Percentiles rank a stretch among this genome's conserved stretches.
Conservation (phyloP, 805 yeast genomes). For the Candida koratica region DNA sequence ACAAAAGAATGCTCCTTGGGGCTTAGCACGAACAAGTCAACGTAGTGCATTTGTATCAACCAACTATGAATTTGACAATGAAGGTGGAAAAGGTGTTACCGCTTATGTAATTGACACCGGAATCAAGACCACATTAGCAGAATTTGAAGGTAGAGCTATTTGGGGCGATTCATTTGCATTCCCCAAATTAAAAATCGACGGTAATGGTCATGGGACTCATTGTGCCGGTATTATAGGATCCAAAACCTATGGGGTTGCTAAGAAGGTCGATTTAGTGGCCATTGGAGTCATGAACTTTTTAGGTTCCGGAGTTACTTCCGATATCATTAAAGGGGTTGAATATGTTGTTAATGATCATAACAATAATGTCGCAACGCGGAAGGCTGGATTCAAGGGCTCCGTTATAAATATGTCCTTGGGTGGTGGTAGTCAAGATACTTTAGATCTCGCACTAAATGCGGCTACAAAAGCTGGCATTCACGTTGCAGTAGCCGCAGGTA, state of each 20-base stretch:
- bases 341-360: slow-evolving; percentile 37
- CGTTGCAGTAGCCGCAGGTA: slow-evolving; percentile 63
- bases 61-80: slow-evolving; percentile 33
- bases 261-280: slow-evolving; percentile 43
- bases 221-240: slow-evolving; percentile 90
- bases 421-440: slow-evolving; percentile 53
- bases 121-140: slow-evolving; percentile 55
- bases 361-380: slow-evolving; percentile 20
- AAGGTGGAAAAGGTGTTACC: slow-evolving; percentile 48
- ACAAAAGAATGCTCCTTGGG: slow-evolving; percentile 41
- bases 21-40: slow-evolving; percentile 36
- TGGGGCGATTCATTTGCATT: slow-evolving; percentile 45
- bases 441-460: slow-evolving; percentile 57
- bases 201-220: slow-evolving; percentile 89
- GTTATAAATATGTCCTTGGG: slow-evolving; percentile 63
- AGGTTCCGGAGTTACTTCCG: slow-evolving; percentile 40
- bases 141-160: slow-evolving; percentile 57
- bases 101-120: slow-evolving; percentile 88
- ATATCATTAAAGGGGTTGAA: slow-evolving; percentile 40
- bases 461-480: slow-evolving; percentile 54
- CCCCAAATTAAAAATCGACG: slow-evolving; percentile 46
- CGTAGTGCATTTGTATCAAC: slow-evolving; percentile 22
- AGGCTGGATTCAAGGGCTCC: slow-evolving; percentile 53
- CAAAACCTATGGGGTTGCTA: slow-evolving; percentile 76
- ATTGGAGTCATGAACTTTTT: slow-evolving; percentile 39